These are phyloP conservation scores for Fusarium verticillioides DNA, from an alignment of 2,329 filamentous ascomycete genomes.

Conservation along the genomic window DNA sequence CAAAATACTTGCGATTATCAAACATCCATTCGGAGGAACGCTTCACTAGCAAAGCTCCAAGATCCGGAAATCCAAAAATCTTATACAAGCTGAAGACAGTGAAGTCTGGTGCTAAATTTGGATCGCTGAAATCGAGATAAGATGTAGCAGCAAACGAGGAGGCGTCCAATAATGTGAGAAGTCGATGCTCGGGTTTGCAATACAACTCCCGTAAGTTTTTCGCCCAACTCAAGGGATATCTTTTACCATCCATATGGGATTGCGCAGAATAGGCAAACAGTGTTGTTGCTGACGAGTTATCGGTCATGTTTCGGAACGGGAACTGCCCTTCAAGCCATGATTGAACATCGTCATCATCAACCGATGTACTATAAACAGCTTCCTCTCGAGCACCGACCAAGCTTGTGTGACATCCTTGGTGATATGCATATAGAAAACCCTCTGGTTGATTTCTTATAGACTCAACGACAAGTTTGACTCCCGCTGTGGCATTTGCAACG, in stretches of 20 bases:
- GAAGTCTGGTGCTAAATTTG: constrained; percentile 79
- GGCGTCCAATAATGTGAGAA: constrained; percentile 83
- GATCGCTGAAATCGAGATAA: constrained; percentile 74
- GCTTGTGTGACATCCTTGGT: constrained; percentile 87
- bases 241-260: constrained; percentile 89
- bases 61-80: constrained; percentile 95
- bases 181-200: constrained; percentile 36
- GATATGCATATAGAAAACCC: constrained; percentile 88
- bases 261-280: constrained; percentile 88
- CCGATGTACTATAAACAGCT: constrained; percentile 72
- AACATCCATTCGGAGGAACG: constrained; percentile 75
- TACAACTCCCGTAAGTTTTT: constrained; percentile 53
- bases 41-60: constrained; percentile 85
- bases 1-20: constrained; percentile 81
- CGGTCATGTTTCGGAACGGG: constrained; percentile 43
- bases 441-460: constrained; percentile 73
- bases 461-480: constrained; percentile 87
- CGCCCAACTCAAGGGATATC: constrained; percentile 79
- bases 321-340: constrained; percentile 66
- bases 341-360: constrained; percentile 72
- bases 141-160: constrained; percentile 84
- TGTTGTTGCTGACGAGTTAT: constrained; percentile 43
- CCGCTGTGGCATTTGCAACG: constrained; percentile 91
- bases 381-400: constrained; percentile 83
- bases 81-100: constrained; percentile 92